Evolutionary conservation across 139 green algal genomes (phyloP).

Genomic region (Spirogloea muscicola): DNA sequence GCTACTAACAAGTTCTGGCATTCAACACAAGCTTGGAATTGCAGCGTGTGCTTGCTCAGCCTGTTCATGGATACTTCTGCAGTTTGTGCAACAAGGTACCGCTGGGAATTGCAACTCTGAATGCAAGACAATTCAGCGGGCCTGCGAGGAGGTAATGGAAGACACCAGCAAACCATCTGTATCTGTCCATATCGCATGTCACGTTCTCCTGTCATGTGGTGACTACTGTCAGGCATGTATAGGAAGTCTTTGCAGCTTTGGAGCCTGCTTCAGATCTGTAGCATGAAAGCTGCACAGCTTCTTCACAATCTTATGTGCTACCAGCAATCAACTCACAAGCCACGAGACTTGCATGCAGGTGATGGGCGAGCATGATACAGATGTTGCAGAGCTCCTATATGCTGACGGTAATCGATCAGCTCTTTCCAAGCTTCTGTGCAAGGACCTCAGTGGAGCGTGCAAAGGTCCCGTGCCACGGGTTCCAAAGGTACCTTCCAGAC

Average conservation of each 20-base stretch:
- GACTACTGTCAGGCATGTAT: not conserved
- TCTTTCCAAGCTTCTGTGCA: constrained; percentile 37
- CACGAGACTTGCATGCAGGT: constrained; percentile 5
- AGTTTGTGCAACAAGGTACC: constrained; percentile 31
- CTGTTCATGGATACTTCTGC: not conserved
- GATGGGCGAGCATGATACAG: constrained; percentile 31
- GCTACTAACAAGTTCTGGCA: not conserved
- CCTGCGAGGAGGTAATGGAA: constrained; percentile 41
- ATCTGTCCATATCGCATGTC: not conserved
- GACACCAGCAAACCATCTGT: not conserved
- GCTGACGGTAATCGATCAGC: constrained; percentile 5
- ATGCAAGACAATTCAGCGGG: constrained; percentile 37
- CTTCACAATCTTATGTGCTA: not conserved
- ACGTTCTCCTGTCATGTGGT: not conserved
- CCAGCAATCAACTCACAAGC: not conserved
- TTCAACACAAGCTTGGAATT: not conserved
- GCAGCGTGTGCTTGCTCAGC: not conserved
- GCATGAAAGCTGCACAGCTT: not conserved
- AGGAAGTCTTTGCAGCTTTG: not conserved
- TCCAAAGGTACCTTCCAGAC: constrained; percentile 24
- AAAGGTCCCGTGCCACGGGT: constrained; percentile 22
- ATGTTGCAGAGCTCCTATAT: constrained; percentile 36
- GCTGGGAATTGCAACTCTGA: constrained; percentile 32
- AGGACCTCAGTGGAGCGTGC: constrained; percentile 20
- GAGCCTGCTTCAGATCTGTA: not conserved